Conservation (phyloP, 805 yeast species). For the Tetrapisispora nanseiensis region DNA sequence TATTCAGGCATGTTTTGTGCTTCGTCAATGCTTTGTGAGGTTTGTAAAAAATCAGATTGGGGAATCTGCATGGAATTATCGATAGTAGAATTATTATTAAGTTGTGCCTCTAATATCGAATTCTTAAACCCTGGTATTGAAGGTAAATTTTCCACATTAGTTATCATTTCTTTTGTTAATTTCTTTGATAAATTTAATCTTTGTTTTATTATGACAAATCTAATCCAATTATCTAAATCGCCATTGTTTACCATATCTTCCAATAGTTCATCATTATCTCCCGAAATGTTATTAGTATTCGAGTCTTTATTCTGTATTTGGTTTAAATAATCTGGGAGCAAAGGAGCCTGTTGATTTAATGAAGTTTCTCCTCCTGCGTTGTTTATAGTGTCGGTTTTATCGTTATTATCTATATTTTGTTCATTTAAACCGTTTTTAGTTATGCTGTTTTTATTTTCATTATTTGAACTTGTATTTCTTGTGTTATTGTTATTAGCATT, state of each 20-base stretch:
- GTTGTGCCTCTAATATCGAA: conserved; percentile 10
- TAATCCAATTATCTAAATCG: conserved; percentile 32
- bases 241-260: conserved; percentile 26
- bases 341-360: neutral
- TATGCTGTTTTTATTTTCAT: neutral
- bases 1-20: conserved; percentile 21
- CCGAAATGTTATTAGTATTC: neutral
- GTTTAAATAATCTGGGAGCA: conserved; percentile 27
- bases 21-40: conserved; percentile 19
- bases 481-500: neutral
- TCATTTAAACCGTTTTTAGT: neutral
- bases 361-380: neutral
- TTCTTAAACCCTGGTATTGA: conserved; percentile 19
- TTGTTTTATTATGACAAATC: conserved; percentile 25
- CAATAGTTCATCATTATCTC: conserved; percentile 17
- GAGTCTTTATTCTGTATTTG: conserved; percentile 14
- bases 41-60: conserved; percentile 10
- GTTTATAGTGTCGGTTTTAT: neutral
- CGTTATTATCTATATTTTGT: too few species aligned
- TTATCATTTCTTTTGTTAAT: conserved; percentile 15
- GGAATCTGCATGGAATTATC: neutral
- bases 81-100: neutral
- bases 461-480: neutral
- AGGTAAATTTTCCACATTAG: conserved; percentile 14
- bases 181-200: conserved; percentile 17